phyloP scores from a whole-genome alignment of 148 eudicot species.

The Persicaria maculosa region DNA sequence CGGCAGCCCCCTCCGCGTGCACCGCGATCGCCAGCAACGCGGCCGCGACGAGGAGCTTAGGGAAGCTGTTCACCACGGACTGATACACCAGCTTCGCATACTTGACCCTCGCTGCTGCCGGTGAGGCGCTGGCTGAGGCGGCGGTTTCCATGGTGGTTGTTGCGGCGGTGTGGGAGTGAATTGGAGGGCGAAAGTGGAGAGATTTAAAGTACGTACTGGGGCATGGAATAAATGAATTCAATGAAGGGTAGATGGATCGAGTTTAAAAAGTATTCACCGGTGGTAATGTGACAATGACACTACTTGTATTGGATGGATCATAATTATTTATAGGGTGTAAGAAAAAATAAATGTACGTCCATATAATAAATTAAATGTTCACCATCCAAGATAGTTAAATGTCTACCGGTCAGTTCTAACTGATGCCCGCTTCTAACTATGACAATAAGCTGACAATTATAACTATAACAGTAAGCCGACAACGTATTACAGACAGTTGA shows the following conservation, averaged over 20 bases:
- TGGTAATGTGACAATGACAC: too few relatives aligned
- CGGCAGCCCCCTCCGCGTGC: background rate
- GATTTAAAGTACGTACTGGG: background rate
- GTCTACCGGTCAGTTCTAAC: too few relatives aligned
- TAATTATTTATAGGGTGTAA: too few relatives aligned
- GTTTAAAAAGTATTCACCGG: too few relatives aligned
- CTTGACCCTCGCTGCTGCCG: background rate
- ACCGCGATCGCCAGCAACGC: background rate
- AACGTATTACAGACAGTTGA: too few relatives aligned
- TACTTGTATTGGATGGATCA: too few relatives aligned
- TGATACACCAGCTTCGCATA: conserved; percentile 8
- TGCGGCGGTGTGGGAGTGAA: background rate
- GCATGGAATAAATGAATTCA: background rate
- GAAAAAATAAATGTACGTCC: too few relatives aligned
- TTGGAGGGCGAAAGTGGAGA: background rate
- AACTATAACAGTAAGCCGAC: too few relatives aligned
- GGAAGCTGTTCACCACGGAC: conserved; percentile 8
- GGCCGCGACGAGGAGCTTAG: background rate
- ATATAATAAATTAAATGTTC: too few relatives aligned
- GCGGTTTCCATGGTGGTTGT: background rate
- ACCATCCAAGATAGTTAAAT: too few relatives aligned
- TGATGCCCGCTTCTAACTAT: too few relatives aligned
- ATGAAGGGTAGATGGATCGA: background rate
- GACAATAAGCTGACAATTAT: too few relatives aligned
- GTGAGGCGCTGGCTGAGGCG: background rate